Evolutionary conservation across 2,329 filamentous ascomycete genomes (phyloP).

Genomic region (Aspergillus aculeatus): DNA sequence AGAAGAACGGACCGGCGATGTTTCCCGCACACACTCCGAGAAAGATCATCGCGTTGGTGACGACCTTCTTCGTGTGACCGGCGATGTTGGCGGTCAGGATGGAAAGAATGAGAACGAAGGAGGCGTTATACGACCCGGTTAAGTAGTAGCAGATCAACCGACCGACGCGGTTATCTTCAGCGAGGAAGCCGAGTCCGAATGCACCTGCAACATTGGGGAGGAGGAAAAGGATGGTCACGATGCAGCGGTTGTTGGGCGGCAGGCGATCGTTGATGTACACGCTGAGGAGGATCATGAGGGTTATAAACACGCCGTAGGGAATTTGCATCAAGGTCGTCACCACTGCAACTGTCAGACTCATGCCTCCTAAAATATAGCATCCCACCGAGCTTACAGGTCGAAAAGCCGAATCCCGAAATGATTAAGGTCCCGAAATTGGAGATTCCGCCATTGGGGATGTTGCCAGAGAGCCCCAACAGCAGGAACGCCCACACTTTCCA

Average conservation of each 20-base stretch:
- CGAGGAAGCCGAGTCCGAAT: constrained; percentile 20
- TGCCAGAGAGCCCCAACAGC: constrained; percentile 38
- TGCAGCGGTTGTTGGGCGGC: constrained; percentile 21
- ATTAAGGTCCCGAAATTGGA: constrained; percentile 32
- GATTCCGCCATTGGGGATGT: constrained; percentile 33
- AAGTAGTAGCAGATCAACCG: constrained; percentile 27
- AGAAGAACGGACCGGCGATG: constrained; percentile 31
- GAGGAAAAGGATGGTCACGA: constrained; percentile 22
- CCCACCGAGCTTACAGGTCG: constrained; percentile 16
- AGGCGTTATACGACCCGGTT: constrained; percentile 31
- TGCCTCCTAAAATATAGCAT: constrained; percentile 14
- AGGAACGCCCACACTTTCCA: constrained; percentile 62
- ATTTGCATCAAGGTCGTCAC: constrained; percentile 39
- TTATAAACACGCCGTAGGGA: constrained; percentile 37
- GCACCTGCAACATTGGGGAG: constrained; percentile 24
- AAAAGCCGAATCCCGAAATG: constrained; percentile 44
- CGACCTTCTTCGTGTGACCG: constrained; percentile 35
- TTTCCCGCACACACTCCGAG: constrained; percentile 28
- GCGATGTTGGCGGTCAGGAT: constrained; percentile 31
- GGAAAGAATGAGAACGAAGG: constrained; percentile 30
- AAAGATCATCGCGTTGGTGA: constrained; percentile 29
- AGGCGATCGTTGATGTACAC: constrained; percentile 23
- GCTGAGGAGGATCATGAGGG: constrained; percentile 21
- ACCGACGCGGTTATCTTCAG: constrained; percentile 16
- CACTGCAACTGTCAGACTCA: constrained; percentile 21